Evolutionary conservation across 768 basidiomycete species (phyloP), one percentile per base, ranked within the genome.

Genomic region (Leccinum rimulosum): DNA sequence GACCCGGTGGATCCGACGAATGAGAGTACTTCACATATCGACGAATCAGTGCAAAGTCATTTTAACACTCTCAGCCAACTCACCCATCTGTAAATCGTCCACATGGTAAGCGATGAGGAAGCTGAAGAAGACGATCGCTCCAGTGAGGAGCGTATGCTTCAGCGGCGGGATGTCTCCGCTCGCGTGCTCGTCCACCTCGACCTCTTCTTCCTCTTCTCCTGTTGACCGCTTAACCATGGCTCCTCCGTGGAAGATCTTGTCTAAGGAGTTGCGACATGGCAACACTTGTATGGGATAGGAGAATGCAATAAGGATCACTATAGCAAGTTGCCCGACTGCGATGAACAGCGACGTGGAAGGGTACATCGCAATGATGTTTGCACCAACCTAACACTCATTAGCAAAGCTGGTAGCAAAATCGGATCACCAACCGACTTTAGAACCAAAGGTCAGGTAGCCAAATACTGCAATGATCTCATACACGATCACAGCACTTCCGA

Each of bases 1-100:
- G 93, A 96, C 12, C 97, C 97, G 1, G 95, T 98, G 25, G 94
- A 89, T 2, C 97, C 97, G 38, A 99, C 96, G 70, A 99, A 97
- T 4, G 94, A 93, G 35, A 98, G 80, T 14, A 98, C 96, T 93
- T 68, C 3, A n/a, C 52, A 40, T 19, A 58, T 61, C 52, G 31
- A 30, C 50, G 17, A 50, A 51, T 74, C 58, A 73, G 55, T 28
- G 30, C 36, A 40, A 38, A 31, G 15, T 22, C 45, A 11, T 12
- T 25, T n/a, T 36, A 40, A 22, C 19, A 54, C 50, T 19, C 54
- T 49, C 47, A 59, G 27, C 22, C 22, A 11, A 73, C 86, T 65
- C 66, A 89, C 92, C 90, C 72, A 92, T 73, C 67, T 86, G 84
- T 62, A 96, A 74, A 70, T 92, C 81, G 68, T 90, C 83, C 14